Percentiles rank a stretch among this genome's conserved stretches.
phyloP scores from a whole-genome alignment of 441 rosid species.

The Geranium incanum region DNA sequence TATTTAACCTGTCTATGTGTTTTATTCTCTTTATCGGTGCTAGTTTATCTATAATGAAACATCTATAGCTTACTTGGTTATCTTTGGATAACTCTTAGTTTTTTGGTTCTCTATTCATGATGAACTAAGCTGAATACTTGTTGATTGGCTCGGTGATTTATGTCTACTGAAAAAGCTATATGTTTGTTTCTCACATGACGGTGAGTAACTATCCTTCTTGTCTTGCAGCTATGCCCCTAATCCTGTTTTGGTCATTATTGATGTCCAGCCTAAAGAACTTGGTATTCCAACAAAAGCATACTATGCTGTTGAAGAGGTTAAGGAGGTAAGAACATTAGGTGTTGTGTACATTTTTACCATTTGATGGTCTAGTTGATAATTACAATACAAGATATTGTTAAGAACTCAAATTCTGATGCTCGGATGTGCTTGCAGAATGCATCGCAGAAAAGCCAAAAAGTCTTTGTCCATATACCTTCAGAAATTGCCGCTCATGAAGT shows the following conservation, averaged over 20 bases:
- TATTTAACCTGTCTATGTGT: background rate
- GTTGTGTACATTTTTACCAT: background rate
- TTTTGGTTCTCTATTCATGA: background rate
- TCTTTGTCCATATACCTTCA: slow-evolving; percentile 75
- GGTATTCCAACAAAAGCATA: slow-evolving; percentile 84
- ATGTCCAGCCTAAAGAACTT: slow-evolving; percentile 71
- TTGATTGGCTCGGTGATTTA: no score
- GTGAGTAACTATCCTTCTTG: background rate
- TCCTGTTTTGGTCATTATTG: slow-evolving; percentile 78
- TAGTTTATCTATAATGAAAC: background rate
- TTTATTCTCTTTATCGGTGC: background rate
- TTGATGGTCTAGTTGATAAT: background rate
- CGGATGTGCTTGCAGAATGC: slow-evolving; percentile 50
- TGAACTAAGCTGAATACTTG: no score
- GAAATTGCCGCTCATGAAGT: slow-evolving; percentile 89
- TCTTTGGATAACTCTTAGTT: no score
- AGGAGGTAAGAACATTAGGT: slow-evolving; percentile 45
- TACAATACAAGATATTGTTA: background rate
- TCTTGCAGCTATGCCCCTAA: slow-evolving; percentile 65
- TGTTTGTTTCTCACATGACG: background rate
- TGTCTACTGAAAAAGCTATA: no score
- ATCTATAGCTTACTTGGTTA: background rate
- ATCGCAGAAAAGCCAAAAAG: slow-evolving; percentile 88
- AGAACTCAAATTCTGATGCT: slow-evolving; percentile 11
- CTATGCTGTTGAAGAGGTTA: slow-evolving; percentile 79